Conservation (phyloP, 2,329 filamentous ascomycete species). For the Penicillium frequentans region DNA sequence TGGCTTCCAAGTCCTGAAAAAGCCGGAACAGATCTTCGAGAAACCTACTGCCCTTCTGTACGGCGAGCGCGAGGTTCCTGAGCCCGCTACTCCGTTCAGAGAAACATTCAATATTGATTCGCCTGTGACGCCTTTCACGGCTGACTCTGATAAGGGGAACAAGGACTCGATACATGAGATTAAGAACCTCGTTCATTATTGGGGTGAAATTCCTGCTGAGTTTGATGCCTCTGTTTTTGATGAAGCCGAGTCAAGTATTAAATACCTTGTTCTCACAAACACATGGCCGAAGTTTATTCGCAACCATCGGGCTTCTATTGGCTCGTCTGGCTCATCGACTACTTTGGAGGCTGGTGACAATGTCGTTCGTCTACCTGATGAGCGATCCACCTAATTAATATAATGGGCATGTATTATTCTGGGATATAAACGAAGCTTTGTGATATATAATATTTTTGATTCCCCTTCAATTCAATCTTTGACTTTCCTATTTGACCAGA, state of each 20-base stretch:
- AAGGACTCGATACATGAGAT: constrained; percentile 19
- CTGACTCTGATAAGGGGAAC: constrained; percentile 17
- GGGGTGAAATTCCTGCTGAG: constrained; percentile 38
- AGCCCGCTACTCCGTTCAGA: constrained; percentile 42
- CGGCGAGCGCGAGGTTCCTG: constrained; percentile 43
- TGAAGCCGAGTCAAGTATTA: constrained; percentile 59
- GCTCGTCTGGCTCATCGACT: constrained; percentile 7
- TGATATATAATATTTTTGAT: background rate
- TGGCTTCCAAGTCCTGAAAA: constrained; percentile 56
- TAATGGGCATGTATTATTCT: background rate
- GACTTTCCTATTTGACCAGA: background rate
- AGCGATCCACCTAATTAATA: background rate
- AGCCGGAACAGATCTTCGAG: constrained; percentile 60
- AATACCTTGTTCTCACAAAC: constrained; percentile 67
- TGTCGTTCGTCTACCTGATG: background rate
- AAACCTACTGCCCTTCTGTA: constrained; percentile 45
- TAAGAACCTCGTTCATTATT: constrained; percentile 32
- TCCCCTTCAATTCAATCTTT: background rate
- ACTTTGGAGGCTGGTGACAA: constrained; percentile 6
- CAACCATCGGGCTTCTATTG: constrained; percentile 18
- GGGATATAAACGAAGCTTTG: background rate
- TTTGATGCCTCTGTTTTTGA: constrained; percentile 61
- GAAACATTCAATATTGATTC: background rate
- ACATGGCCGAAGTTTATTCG: constrained; percentile 57
- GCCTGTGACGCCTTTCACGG: background rate